Percentiles rank a stretch among this genome's conserved stretches.
Evolutionary conservation across 2,329 filamentous ascomycete genomes (phyloP).

Genomic region (Hypoxylon sp.): DNA sequence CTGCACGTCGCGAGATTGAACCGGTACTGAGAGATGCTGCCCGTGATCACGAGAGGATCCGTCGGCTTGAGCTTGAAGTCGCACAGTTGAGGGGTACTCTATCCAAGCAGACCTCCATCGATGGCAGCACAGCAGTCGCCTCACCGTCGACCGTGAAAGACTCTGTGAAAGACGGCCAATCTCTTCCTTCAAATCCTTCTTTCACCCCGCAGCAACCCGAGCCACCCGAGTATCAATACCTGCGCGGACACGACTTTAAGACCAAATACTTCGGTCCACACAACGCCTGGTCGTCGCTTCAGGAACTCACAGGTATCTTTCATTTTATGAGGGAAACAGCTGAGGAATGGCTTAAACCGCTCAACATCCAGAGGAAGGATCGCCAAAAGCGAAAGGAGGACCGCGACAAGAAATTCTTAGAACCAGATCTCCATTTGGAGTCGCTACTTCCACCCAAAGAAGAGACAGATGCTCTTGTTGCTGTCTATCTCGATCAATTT

Average conservation of each 20-base stretch:
- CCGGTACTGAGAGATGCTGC: constrained; percentile 50
- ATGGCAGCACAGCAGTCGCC: constrained; percentile 60
- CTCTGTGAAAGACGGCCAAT: constrained; percentile 49
- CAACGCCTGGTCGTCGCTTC: constrained; percentile 68
- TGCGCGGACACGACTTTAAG: constrained; percentile 66
- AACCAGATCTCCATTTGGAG: constrained; percentile 60
- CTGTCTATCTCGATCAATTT: constrained; percentile 63
- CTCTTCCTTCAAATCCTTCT: constrained; percentile 47
- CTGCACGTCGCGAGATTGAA: constrained; percentile 48
- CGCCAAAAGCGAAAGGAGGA: constrained; percentile 62
- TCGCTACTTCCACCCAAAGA: constrained; percentile 57
- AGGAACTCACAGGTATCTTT: constrained; percentile 62
- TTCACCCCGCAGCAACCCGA: constrained; percentile 47
- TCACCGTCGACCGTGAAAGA: constrained; percentile 59
- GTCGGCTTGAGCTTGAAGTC: constrained; percentile 66
- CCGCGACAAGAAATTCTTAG: constrained; percentile 58
- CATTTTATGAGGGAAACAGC: constrained; percentile 71
- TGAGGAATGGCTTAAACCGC: constrained; percentile 67
- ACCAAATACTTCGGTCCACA: constrained; percentile 68
- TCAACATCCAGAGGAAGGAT: constrained; percentile 65
- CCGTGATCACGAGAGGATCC: constrained; percentile 66
- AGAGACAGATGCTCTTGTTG: constrained; percentile 58
- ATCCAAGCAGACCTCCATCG: constrained; percentile 56
- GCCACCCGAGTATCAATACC: constrained; percentile 61
- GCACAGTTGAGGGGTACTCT: constrained; percentile 64